phyloP scores from a whole-genome alignment of 1,284 basidiomycete species.

The Heterobasidion occidentale region DNA sequence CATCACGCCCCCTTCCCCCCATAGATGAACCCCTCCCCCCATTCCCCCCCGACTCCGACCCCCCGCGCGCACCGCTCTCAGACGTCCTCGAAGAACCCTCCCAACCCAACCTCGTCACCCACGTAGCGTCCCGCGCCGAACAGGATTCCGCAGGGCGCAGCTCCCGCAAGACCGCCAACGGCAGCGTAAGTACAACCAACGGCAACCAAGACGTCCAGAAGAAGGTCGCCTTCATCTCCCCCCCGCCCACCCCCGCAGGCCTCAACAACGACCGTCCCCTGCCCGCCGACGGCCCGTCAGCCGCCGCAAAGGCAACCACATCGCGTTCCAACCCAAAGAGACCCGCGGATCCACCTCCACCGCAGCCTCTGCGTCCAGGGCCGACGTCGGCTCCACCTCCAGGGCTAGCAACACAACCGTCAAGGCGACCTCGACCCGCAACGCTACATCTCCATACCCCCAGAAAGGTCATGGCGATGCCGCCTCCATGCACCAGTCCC shows the following conservation, averaged over 20 bases:
- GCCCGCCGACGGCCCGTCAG: conserved; percentile 21
- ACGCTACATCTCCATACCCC: conserved; percentile 53
- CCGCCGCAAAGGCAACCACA: conserved; percentile 50
- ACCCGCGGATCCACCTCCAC: conserved; percentile 59
- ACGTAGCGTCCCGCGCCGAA: conserved; percentile 21
- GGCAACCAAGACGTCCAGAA: conserved; percentile 47
- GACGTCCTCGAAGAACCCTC: conserved; percentile 14
- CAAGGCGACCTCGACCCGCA: conserved; percentile 51
- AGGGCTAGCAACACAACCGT: conserved; percentile 18
- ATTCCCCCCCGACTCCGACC: conserved; percentile 5
- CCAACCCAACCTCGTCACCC: conserved; percentile 17
- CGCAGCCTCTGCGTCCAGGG: conserved; percentile 31
- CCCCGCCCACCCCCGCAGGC: conserved; percentile 52
- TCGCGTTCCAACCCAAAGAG: conserved; percentile 69
- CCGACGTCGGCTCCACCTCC: conserved; percentile 33
- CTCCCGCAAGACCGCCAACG: conserved; percentile 46
- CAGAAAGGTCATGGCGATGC: conserved; percentile 36
- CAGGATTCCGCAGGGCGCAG: conserved; percentile 40
- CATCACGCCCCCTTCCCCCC: conserved; percentile 40
- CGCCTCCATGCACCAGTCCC: conserved; percentile 49
- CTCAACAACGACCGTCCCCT: conserved; percentile 27
- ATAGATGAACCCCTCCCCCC: conserved; percentile 30
- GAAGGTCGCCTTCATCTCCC: conserved; percentile 80
- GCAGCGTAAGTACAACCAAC: conserved; percentile 25
- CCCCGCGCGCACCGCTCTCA: conserved; percentile 16